A percentile compares a stretch with the other conserved stretches of the same genome.
phyloP scores from a whole-genome alignment of 306 rosid species.

The Chamaecrista fasciculata region DNA sequence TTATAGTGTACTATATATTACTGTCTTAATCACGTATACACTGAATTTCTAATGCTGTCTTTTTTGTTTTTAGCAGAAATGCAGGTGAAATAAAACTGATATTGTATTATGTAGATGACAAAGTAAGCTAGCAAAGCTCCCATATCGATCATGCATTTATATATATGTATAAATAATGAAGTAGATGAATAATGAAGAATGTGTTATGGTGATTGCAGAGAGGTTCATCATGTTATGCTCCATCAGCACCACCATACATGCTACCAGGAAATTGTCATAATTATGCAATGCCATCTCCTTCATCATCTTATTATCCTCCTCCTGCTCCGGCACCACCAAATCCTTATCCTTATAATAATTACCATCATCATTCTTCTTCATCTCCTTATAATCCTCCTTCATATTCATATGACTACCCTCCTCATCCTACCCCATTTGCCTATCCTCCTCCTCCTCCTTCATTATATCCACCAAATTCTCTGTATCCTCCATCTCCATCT shows the following conservation, averaged over 20 bases:
- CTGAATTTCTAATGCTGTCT: not conserved
- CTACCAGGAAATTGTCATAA: conserved; percentile 11
- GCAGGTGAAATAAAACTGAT: conserved; percentile 44
- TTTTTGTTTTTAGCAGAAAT: conserved; percentile 26
- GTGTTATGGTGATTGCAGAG: conserved; percentile 14
- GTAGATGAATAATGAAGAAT: no score
- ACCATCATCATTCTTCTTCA: no score
- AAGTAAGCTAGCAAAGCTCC: conserved; percentile 25
- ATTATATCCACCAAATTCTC: conserved; percentile 40
- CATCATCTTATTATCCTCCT: conserved; percentile 8
- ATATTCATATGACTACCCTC: not conserved
- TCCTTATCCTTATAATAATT: not conserved
- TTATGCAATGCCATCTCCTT: not conserved
- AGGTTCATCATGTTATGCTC: conserved; percentile 31
- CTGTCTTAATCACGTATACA: no score
- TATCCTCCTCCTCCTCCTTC: conserved; percentile 36
- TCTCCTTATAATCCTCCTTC: conserved; percentile 28
- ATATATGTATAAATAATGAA: no score
- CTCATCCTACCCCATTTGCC: conserved; percentile 1
- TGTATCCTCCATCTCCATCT: conserved; percentile 28
- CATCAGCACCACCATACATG: conserved; percentile 58
- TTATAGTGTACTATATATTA: no score
- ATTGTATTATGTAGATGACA: conserved; percentile 32
- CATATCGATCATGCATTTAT: no score
- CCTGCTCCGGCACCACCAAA: conserved; percentile 17